Evolutionary conservation across 805 yeast genomes (phyloP).

Genomic region (Suhomyces kilbournensis): DNA sequence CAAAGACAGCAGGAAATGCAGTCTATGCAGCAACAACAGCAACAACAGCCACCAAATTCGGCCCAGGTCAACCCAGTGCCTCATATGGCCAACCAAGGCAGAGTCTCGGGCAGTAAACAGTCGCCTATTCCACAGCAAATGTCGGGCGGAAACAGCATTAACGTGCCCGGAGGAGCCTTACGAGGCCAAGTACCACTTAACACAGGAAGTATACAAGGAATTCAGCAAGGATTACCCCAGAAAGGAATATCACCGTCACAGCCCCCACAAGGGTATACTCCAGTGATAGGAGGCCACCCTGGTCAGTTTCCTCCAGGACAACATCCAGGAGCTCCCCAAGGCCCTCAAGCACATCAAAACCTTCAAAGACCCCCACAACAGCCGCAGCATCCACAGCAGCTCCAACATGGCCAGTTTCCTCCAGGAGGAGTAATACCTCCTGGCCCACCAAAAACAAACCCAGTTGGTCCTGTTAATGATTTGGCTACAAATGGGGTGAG

Average conservation of each 20-base stretch:
- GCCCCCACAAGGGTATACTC: constrained; percentile 2
- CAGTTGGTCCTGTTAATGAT: neutral
- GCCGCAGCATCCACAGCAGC: neutral
- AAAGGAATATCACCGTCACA: constrained; percentile 1
- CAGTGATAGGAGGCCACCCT: constrained; percentile 1
- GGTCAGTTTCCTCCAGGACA: neutral
- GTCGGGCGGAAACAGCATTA: constrained; percentile 1
- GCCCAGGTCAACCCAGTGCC: neutral
- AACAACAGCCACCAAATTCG: constrained; percentile 13
- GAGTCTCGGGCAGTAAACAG: neutral
- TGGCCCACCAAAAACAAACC: neutral
- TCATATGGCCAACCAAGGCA: constrained; percentile 3
- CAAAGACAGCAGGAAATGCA: constrained; percentile 39
- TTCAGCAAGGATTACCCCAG: neutral
- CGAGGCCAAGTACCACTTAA: neutral
- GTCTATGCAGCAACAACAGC: constrained; percentile 25
- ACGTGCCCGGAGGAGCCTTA: neutral
- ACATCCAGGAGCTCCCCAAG: neutral
- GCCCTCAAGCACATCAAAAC: neutral
- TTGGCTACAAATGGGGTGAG: neutral
- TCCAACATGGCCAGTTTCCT: neutral
- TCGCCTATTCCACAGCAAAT: constrained; percentile 1
- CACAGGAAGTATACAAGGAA: neutral
- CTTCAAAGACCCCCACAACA: neutral
- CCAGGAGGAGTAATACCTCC: neutral